Percentiles rank a stretch among this genome's conserved stretches.
Conservation (phyloP, 2,329 filamentous ascomycete species). For the Meredithiella fracta region DNA sequence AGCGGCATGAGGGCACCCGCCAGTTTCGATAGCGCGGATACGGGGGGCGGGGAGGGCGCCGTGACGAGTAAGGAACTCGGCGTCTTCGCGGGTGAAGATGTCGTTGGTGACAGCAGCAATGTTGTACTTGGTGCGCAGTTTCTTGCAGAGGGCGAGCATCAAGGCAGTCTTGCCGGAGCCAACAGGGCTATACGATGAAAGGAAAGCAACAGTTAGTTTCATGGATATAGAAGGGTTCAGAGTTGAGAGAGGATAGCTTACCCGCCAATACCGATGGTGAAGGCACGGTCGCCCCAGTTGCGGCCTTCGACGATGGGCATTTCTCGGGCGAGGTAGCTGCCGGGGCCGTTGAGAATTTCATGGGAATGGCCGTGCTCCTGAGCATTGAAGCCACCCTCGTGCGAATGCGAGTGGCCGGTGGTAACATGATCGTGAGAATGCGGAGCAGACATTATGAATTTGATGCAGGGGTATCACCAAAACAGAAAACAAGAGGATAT, state of each 20-base stretch:
- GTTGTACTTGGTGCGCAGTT: constrained; percentile 63
- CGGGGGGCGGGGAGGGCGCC: constrained; percentile 64
- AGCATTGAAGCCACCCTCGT: constrained; percentile 32
- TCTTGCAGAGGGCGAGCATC: constrained; percentile 83
- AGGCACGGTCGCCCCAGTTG: constrained; percentile 75
- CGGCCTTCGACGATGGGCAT: constrained; percentile 85
- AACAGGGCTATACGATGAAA: constrained; percentile 48
- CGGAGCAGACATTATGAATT: constrained; percentile 1
- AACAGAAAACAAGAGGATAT: not conserved
- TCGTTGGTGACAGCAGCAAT: constrained; percentile 96
- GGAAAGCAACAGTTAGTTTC: no score
- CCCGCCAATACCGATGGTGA: constrained; percentile 97
- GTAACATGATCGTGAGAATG: constrained; percentile 12
- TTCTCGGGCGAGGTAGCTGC: constrained; percentile 75
- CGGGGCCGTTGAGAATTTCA: constrained; percentile 86
- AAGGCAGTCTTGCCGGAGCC: constrained; percentile 94
- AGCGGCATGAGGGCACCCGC: constrained; percentile 90
- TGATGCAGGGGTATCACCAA: not conserved
- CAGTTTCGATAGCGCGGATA: constrained; percentile 93
- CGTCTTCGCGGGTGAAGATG: constrained; percentile 96
- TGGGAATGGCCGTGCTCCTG: constrained; percentile 85
- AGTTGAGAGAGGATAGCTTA: constrained; percentile 27
- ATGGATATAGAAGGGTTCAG: not conserved
- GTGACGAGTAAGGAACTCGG: constrained; percentile 86
- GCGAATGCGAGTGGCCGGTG: constrained; percentile 27